phyloP scores from a whole-genome alignment of 805 yeast genomes.

The Clavispora phyllophila region DNA sequence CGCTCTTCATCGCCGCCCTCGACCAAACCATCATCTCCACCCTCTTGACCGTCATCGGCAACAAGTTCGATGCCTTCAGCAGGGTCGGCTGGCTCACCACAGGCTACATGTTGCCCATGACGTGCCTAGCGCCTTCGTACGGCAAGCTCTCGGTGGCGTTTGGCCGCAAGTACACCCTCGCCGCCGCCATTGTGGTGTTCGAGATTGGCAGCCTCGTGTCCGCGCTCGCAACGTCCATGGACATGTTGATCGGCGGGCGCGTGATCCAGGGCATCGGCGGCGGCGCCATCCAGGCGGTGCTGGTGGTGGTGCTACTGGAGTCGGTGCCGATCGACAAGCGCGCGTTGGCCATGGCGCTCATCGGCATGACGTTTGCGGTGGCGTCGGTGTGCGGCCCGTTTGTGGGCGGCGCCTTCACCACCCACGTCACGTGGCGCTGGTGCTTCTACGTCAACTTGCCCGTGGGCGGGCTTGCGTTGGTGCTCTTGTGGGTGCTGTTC shows the following conservation, averaged over 20 bases:
- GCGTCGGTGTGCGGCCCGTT: constrained; percentile 59
- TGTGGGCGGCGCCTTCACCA: constrained; percentile 61
- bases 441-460: constrained; percentile 70
- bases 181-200: constrained; percentile 48
- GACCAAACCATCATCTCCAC: constrained; percentile 60
- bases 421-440: constrained; percentile 68
- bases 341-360: constrained; percentile 32
- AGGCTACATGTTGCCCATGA: constrained; percentile 51
- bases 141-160: constrained; percentile 52
- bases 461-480: constrained; percentile 49
- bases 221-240: constrained; percentile 52
- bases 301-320: constrained; percentile 54
- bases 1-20: constrained; percentile 40
- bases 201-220: constrained; percentile 58
- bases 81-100: constrained; percentile 57
- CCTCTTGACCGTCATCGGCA: constrained; percentile 44
- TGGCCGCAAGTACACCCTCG: constrained; percentile 50
- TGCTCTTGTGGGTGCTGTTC: constrained; percentile 35
- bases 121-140: constrained; percentile 51
- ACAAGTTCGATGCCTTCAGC: constrained; percentile 44
- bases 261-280: constrained; percentile 70
- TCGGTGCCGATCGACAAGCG: constrained; percentile 41
- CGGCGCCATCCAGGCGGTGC: constrained; percentile 58
- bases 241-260: constrained; percentile 65
- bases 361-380: constrained; percentile 42